Conservation (phyloP, 2,329 filamentous ascomycete species). For the Fusarium staphyleae region DNA sequence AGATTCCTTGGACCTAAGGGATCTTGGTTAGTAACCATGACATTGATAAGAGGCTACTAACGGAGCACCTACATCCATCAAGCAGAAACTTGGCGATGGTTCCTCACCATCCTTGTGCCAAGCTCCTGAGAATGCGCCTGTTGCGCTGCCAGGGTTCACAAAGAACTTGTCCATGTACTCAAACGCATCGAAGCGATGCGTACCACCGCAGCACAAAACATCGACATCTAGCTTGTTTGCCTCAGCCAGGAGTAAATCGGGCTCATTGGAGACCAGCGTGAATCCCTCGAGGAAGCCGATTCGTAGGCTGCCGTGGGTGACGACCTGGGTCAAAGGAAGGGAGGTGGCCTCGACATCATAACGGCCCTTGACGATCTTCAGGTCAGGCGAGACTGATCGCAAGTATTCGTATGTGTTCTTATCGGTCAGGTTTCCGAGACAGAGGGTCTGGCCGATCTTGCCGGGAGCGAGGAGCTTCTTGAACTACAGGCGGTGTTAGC, state of each 20-base stretch:
- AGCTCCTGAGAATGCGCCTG: constrained; percentile 66
- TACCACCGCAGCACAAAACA: constrained; percentile 73
- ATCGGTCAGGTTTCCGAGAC: constrained; percentile 81
- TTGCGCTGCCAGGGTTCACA: constrained; percentile 72
- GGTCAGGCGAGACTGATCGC: constrained; percentile 74
- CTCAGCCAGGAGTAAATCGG: constrained; percentile 71
- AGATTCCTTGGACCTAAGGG: constrained; percentile 88
- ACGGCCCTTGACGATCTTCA: constrained; percentile 73
- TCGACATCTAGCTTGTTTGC: constrained; percentile 73
- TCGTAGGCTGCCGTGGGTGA: constrained; percentile 70
- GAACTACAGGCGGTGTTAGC: constrained; percentile 63
- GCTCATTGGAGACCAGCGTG: constrained; percentile 71
- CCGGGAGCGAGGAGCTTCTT: constrained; percentile 84
- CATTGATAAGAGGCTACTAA: not conserved
- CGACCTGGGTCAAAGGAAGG: constrained; percentile 69
- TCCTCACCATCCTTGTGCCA: constrained; percentile 70
- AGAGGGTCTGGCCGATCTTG: constrained; percentile 83
- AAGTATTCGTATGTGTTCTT: constrained; percentile 83
- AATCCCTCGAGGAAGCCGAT: constrained; percentile 74
- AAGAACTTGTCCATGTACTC: constrained; percentile 80
- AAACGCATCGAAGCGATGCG: constrained; percentile 73
- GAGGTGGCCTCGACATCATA: constrained; percentile 72
- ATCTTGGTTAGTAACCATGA: constrained; percentile 32
- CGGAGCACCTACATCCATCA: constrained; percentile 86
- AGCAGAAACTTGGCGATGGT: constrained; percentile 87